Evolutionary conservation across 2,329 filamentous ascomycete genomes (phyloP).

Genomic region (Incumbomyces delicatus): DNA sequence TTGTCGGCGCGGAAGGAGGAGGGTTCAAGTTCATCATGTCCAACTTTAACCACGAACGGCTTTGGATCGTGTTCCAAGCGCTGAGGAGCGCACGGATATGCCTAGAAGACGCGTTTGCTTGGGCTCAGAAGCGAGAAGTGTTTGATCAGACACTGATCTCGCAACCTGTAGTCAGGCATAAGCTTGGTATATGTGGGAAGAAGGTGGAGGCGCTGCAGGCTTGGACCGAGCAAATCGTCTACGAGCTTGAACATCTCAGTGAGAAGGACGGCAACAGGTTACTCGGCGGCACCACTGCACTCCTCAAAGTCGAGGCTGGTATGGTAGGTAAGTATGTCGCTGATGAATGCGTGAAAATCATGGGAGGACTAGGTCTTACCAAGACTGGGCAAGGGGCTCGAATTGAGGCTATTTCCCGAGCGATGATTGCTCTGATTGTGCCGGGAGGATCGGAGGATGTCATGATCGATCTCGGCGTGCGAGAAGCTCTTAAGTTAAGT

Average conservation of each 20-base stretch:
- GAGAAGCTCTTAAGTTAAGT: constrained; percentile 10
- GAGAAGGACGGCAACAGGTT: constrained; percentile 2
- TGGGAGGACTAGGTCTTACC: constrained; percentile 12
- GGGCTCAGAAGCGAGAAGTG: constrained; percentile 44
- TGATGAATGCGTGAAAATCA: constrained; percentile 10
- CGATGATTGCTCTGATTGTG: constrained; percentile 8
- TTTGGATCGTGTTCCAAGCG: constrained; percentile 47
- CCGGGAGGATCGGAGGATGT: constrained; percentile 14
- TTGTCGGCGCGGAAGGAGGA: constrained; percentile 65
- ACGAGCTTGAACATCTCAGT: constrained; percentile 15
- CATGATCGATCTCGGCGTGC: constrained; percentile 12
- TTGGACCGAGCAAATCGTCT: constrained; percentile 50
- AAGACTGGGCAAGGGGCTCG: constrained; percentile 11
- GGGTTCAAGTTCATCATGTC: constrained; percentile 6
- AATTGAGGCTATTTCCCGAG: constrained; percentile 12
- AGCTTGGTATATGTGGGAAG: constrained; percentile 45
- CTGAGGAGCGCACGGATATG: constrained; percentile 51
- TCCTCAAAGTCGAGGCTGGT: constrained; percentile 8
- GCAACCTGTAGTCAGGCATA: constrained; percentile 48
- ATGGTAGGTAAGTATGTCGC: constrained; percentile 8
- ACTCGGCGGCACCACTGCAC: constrained; percentile 6
- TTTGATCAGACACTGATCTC: constrained; percentile 48
- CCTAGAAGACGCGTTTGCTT: constrained; percentile 42
- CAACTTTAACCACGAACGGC: constrained; percentile 51
- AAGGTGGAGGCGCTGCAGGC: constrained; percentile 49